Percentiles rank a stretch among this genome's conserved stretches.
These are phyloP conservation scores for Malassezia arunalokei DNA, from an alignment of 1,284 basidiomycete species.

Conservation along the genomic window DNA sequence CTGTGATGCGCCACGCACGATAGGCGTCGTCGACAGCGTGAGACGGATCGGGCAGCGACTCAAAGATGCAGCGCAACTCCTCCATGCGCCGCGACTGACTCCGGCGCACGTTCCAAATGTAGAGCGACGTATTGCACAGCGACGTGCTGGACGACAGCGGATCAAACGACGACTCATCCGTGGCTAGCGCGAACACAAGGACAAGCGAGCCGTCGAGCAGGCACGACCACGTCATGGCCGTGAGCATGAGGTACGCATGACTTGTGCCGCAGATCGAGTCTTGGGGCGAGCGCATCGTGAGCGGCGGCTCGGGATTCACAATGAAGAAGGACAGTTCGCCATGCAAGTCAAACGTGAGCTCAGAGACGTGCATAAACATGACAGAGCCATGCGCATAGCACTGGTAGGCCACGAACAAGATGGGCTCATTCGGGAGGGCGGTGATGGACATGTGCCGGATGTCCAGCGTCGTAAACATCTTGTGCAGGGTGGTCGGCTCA, in stretches of 20 bases:
- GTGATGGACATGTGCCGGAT: not conserved
- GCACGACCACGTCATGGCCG: not conserved
- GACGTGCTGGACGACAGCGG: not conserved
- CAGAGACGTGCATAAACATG: not conserved
- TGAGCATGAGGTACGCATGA: not conserved
- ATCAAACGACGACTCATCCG: not conserved
- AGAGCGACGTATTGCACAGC: not conserved
- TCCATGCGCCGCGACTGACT: not conserved
- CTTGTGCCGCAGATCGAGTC: not conserved
- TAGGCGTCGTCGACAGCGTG: not conserved
- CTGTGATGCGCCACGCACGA: not conserved
- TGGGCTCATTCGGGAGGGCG: not conserved
- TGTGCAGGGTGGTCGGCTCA: not conserved
- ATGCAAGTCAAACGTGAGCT: conserved; percentile 4
- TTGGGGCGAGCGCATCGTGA: not conserved
- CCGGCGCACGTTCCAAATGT: not conserved
- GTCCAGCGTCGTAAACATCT: not conserved
- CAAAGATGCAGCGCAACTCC: not conserved
- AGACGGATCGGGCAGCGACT: not conserved
- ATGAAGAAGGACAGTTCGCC: conserved; percentile 7
- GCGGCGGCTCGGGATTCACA: not conserved
- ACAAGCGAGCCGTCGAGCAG: not conserved
- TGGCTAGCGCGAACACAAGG: not conserved
- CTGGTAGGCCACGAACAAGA: conserved; percentile 8
- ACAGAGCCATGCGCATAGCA: not conserved